Evolutionary conservation across 1,284 basidiomycete species (phyloP), one percentile per base, ranked within the genome.

Genomic region (Ustilago trichophora): DNA sequence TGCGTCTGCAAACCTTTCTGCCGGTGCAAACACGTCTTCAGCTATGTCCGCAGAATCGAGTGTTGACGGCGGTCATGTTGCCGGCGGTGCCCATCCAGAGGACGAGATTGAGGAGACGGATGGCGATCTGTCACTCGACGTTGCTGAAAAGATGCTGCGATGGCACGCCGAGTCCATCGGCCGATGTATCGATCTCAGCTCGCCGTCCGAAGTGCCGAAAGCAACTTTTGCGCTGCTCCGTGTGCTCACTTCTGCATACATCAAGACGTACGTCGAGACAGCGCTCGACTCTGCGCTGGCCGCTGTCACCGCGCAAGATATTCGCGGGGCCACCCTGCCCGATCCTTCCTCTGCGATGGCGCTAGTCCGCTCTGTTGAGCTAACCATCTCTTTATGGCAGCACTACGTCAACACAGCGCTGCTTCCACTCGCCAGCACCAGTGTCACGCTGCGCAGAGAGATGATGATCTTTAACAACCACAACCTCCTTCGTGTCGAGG

Each of bases 311-410:
- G 84, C 86, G 9, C 81, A 82, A 52, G 95, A 98, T 76, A 68
- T 49, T 21, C 63, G 78, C 1, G 57, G 57, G 1, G 78, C 86
- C 15, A 92, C 90, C 78, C 71, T 85, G 80, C 93, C 93, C 0
- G 90, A 87, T 70, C 83, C 97, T 12, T 60, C 57, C n/a, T 34
- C 63, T 6, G 47, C 57, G 4, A 57, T 78, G 50, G 53, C 71
- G 6, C 86, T 91, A 16, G 84, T 98, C 55, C 87, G 86, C 64
- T 85, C 87, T 1, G 88, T 90, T n/a, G 93, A 96, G 82, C 87
- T 96, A 46, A 89, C 96, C 57, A 91, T 91, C 75, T 91, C 96
- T 78, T 86, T 99, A 3, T 98, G 94, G 94, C 96, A 98, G 81
- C 91, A 93, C 81, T 99, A 98, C 82, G 88, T 93, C 71, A 90